These are phyloP conservation scores for Suhomyces kunorum DNA, from an alignment of 1,139 yeast genomes.

Conservation along the genomic window DNA sequence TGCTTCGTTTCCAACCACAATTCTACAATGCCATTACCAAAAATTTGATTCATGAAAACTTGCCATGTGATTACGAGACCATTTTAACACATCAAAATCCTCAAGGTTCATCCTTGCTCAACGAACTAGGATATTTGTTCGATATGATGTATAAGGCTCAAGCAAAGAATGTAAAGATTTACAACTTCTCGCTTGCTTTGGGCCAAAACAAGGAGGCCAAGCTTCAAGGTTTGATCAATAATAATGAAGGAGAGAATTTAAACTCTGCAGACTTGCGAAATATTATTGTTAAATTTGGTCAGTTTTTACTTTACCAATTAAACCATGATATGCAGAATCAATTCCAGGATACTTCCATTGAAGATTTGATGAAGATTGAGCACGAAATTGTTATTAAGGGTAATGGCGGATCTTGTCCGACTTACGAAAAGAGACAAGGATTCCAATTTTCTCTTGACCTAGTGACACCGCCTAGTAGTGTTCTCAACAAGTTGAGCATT, in stretches of 20 bases:
- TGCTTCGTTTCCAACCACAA: slow-evolving; percentile 77
- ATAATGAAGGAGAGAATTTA: slow-evolving; percentile 44
- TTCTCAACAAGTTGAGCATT: slow-evolving; percentile 29
- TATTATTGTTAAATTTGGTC: slow-evolving; percentile 56
- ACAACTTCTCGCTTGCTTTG: slow-evolving; percentile 61
- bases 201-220: slow-evolving; percentile 48
- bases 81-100: slow-evolving; percentile 32
- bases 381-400: slow-evolving; percentile 48
- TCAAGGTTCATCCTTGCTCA: slow-evolving; percentile 57
- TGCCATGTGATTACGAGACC: slow-evolving; percentile 42
- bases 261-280: slow-evolving; percentile 38
- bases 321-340: slow-evolving; percentile 50
- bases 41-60: slow-evolving; percentile 59
- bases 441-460: slow-evolving; percentile 41
- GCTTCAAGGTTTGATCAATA: slow-evolving; percentile 53
- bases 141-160: slow-evolving; percentile 88
- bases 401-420: slow-evolving; percentile 38
- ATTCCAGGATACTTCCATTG: slow-evolving; percentile 21
- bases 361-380: slow-evolving; percentile 27
- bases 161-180: slow-evolving; percentile 69
- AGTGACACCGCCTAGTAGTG: slow-evolving; percentile 33
- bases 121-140: slow-evolving; percentile 83
- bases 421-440: slow-evolving; percentile 31
- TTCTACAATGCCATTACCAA: slow-evolving; percentile 65
- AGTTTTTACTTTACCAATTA: slow-evolving; percentile 48